Conservation (phyloP, 164 flowering plant genomes). For the Stephania japonica region DNA sequence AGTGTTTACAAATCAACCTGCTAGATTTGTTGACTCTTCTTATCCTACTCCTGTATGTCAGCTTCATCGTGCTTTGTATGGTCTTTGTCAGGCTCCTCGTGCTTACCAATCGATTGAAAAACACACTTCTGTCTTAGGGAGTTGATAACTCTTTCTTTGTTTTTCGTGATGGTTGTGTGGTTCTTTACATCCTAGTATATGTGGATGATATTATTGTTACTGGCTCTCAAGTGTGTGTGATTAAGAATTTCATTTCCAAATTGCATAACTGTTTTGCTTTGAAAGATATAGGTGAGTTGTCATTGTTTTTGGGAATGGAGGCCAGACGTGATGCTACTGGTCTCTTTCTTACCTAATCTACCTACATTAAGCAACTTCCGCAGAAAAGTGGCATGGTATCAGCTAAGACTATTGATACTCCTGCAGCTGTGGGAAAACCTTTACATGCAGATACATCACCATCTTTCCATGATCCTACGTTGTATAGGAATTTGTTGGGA, state of each 20-base stretch:
- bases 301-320: background rate
- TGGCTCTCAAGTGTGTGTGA: background rate
- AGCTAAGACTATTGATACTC: background rate
- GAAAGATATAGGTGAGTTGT: background rate
- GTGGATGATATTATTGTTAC: background rate
- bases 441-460: too few relatives aligned
- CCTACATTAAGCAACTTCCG: background rate
- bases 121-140: background rate
- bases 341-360: background rate
- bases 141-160: background rate
- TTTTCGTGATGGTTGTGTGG: too few relatives aligned
- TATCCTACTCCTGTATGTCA: background rate
- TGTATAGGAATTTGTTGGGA: background rate
- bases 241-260: background rate
- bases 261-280: background rate
- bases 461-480: background rate
- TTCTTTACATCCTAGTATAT: background rate
- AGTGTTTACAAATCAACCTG: background rate
- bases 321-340: background rate
- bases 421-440: background rate
- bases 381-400: background rate
- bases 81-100: background rate
- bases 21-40: background rate
- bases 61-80: background rate
- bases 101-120: background rate